Evolutionary conservation across 2,329 filamentous ascomycete species (phyloP).

Genomic region (Fusarium poae): DNA sequence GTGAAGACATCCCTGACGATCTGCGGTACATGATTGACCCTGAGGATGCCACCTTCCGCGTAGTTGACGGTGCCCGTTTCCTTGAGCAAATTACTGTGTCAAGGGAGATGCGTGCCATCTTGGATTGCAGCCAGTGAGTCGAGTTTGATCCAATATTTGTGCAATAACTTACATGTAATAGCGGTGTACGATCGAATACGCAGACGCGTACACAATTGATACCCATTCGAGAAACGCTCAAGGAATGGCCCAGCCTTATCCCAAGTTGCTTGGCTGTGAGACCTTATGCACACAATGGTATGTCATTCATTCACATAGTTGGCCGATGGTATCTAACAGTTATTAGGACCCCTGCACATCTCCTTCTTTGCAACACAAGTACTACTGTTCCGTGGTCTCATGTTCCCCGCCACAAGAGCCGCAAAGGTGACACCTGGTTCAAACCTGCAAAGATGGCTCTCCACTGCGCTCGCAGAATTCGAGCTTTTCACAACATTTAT

Average conservation of each 20-base stretch:
- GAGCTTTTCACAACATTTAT: slow-evolving; percentile 57
- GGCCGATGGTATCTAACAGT: slow-evolving; percentile 20
- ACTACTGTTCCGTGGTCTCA: slow-evolving; percentile 59
- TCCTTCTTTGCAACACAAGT: slow-evolving; percentile 59
- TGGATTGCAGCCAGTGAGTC: slow-evolving; percentile 54
- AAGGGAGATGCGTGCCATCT: slow-evolving; percentile 50
- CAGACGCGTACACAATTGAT: slow-evolving; percentile 43
- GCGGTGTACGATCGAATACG: slow-evolving; percentile 29
- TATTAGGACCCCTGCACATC: slow-evolving; percentile 56
- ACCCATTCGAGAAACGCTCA: slow-evolving; percentile 49
- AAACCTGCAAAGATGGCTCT: slow-evolving; percentile 54
- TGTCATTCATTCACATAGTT: background rate
- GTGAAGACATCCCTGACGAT: slow-evolving; percentile 57
- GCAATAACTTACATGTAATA: slow-evolving; percentile 22
- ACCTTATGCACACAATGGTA: slow-evolving; percentile 40
- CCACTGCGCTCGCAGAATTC: slow-evolving; percentile 53
- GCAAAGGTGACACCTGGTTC: slow-evolving; percentile 56
- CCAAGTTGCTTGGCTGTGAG: slow-evolving; percentile 50
- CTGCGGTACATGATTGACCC: slow-evolving; percentile 54
- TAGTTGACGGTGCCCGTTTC: slow-evolving; percentile 56
- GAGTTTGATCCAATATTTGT: background rate
- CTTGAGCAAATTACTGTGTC: slow-evolving; percentile 53
- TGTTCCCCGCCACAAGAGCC: slow-evolving; percentile 59
- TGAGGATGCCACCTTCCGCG: slow-evolving; percentile 50
- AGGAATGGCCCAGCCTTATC: slow-evolving; percentile 55